Evolutionary conservation across 2,329 filamentous ascomycete genomes (phyloP).

Genomic region (Cladosporium sp.): DNA sequence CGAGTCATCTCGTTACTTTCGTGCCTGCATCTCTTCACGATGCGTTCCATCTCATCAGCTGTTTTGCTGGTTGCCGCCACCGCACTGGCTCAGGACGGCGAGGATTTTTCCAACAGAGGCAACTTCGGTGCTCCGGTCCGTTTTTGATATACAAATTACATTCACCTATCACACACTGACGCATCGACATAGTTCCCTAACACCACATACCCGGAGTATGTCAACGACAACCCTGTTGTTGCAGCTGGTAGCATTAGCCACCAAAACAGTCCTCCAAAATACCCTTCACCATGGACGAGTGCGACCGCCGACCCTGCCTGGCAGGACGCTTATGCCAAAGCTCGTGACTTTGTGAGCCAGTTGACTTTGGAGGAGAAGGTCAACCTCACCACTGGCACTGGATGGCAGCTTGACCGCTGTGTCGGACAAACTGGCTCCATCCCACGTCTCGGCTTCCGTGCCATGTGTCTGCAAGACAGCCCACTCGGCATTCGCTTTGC

Average conservation of each 20-base stretch:
- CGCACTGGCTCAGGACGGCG: constrained; percentile 8
- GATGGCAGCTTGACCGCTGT: constrained; percentile 63
- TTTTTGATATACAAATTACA: neutral
- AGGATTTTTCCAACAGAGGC: constrained; percentile 13
- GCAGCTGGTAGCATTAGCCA: constrained; percentile 28
- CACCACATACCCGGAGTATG: constrained; percentile 31
- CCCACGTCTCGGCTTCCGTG: constrained; percentile 68
- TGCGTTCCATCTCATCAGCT: constrained; percentile 15
- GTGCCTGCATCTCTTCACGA: constrained; percentile 3
- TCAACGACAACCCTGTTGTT: constrained; percentile 29
- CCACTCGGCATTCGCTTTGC: constrained; percentile 75
- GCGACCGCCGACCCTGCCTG: constrained; percentile 47
- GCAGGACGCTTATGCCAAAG: constrained; percentile 34
- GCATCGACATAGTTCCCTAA: constrained; percentile 25
- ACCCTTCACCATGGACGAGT: constrained; percentile 33
- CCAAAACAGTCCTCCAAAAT: constrained; percentile 30
- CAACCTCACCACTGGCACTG: constrained; percentile 50
- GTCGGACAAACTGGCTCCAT: constrained; percentile 74
- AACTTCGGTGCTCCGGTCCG: constrained; percentile 17
- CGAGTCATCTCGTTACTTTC: neutral
- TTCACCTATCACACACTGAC: neutral
- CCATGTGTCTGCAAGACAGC: constrained; percentile 81
- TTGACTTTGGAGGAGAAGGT: constrained; percentile 38
- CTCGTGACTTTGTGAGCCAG: constrained; percentile 34
- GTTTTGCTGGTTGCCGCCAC: constrained; percentile 10